Conservation (phyloP, 306 rosid genomes). For the Sechiopsis laciniata region DNA sequence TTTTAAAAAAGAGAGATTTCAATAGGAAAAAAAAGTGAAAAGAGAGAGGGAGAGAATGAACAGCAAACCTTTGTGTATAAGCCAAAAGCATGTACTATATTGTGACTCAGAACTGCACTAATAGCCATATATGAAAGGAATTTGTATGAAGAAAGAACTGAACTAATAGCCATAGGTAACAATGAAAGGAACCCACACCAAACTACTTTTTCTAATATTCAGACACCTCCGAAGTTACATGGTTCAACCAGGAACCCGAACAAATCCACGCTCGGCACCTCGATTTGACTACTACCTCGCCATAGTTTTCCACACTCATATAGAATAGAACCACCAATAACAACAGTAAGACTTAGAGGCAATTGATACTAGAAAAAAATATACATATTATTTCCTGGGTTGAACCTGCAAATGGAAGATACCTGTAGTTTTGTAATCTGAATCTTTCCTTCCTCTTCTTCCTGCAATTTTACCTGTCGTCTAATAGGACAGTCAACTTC, state of each 20-base stretch:
- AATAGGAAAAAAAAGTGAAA: not conserved
- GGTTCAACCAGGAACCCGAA: not conserved
- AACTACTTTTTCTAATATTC: conserved; percentile 35
- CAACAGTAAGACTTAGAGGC: conserved; percentile 36
- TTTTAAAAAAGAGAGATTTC: not conserved
- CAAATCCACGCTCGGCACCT: not conserved
- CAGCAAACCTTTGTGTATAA: conserved; percentile 38
- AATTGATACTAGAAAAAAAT: conserved; percentile 26
- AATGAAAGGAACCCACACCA: conserved; percentile 53
- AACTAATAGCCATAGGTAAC: conserved; percentile 30
- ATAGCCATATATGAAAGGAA: conserved; percentile 43
- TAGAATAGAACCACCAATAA: conserved; percentile 39
- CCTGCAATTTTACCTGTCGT: conserved; percentile 22
- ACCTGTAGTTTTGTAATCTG: conserved; percentile 7
- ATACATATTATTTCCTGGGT: conserved; percentile 28
- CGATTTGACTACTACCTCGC: conserved; percentile 20
- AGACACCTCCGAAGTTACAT: conserved; percentile 16
- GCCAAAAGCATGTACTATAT: conserved; percentile 45
- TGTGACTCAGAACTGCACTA: conserved; percentile 28
- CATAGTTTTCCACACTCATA: conserved; percentile 31
- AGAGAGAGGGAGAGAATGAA: conserved; percentile 25
- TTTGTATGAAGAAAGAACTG: conserved; percentile 36
- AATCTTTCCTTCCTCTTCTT: not conserved
- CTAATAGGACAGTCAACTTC: conserved; percentile 23
- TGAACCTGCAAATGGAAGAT: conserved; percentile 41